Conservation (phyloP, 768 basidiomycete genomes). For the Pholiota microspora region DNA sequence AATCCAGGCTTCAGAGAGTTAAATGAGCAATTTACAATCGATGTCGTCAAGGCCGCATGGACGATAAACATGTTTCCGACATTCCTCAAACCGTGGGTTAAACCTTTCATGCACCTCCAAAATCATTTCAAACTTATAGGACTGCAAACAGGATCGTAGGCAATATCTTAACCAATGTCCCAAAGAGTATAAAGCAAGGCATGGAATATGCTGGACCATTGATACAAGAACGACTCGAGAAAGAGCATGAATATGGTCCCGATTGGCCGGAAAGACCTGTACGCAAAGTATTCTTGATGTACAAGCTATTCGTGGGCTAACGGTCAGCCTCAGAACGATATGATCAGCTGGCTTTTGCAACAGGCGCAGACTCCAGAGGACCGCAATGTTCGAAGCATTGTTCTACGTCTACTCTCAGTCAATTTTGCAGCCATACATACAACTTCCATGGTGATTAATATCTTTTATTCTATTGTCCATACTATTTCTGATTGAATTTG, state of each 20-base stretch:
- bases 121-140: not conserved
- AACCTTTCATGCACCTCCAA: too few relatives aligned
- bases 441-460: slow-evolving; percentile 30
- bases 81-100: slow-evolving; percentile 20
- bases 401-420: not conserved
- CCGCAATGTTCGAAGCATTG: slow-evolving; percentile 4
- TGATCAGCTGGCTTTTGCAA: slow-evolving; percentile 1
- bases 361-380: not conserved
- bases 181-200: slow-evolving; percentile 20
- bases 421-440: slow-evolving; percentile 43
- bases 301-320: not conserved
- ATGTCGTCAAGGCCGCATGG: slow-evolving; percentile 16
- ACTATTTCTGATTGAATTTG: not conserved
- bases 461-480: not conserved
- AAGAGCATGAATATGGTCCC: slow-evolving; percentile 26
- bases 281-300: not conserved
- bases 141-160: slow-evolving; percentile 23
- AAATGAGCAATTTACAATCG: slow-evolving; percentile 20
- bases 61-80: slow-evolving; percentile 22
- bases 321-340: not conserved
- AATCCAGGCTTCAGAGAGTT: slow-evolving; percentile 22
- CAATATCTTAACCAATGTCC: slow-evolving; percentile 21
- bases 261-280: slow-evolving; percentile 34
- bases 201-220: slow-evolving; percentile 26
- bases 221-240: slow-evolving; percentile 29